Percentiles rank a stretch among this genome's conserved stretches.
Conservation (phyloP, 768 basidiomycete species). For the Phylloporus scabripes region DNA sequence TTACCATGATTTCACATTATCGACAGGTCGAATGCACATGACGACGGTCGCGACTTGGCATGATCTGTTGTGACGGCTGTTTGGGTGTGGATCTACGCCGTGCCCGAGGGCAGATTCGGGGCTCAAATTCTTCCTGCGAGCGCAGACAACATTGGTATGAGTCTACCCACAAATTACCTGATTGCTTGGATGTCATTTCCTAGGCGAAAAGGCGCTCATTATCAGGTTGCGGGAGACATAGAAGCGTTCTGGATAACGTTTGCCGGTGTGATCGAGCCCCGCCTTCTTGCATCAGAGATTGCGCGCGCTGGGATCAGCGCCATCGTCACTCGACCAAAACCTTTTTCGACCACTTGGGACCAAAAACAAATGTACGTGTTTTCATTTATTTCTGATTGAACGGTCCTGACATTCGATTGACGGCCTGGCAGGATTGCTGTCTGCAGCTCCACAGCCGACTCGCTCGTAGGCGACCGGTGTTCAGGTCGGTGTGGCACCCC, state of each 20-base stretch:
- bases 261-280: too few species aligned
- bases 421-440: conserved; percentile 66
- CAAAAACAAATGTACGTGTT: conserved; percentile 50
- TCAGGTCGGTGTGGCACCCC: conserved; percentile 52
- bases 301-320: conserved; percentile 63
- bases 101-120: too few species aligned
- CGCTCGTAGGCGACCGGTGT: conserved; percentile 53
- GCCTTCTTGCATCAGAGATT: too few species aligned
- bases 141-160: conserved; percentile 20
- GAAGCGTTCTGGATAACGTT: too few species aligned
- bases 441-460: conserved; percentile 53
- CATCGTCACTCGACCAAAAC: conserved; percentile 57
- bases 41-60: conserved; percentile 35
- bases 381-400: neutral
- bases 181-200: too few species aligned
- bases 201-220: too few species aligned
- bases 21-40: conserved; percentile 44
- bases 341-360: conserved; percentile 65
- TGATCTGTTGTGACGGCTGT: conserved; percentile 44
- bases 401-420: neutral
- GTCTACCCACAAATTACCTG: too few species aligned
- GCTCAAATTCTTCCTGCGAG: conserved; percentile 48
- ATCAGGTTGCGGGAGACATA: too few species aligned
- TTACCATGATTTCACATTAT: conserved; percentile 55
- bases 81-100: too few species aligned